Evolutionary conservation across 345 rosid species (phyloP).

Genomic region (Trapa incisa): DNA sequence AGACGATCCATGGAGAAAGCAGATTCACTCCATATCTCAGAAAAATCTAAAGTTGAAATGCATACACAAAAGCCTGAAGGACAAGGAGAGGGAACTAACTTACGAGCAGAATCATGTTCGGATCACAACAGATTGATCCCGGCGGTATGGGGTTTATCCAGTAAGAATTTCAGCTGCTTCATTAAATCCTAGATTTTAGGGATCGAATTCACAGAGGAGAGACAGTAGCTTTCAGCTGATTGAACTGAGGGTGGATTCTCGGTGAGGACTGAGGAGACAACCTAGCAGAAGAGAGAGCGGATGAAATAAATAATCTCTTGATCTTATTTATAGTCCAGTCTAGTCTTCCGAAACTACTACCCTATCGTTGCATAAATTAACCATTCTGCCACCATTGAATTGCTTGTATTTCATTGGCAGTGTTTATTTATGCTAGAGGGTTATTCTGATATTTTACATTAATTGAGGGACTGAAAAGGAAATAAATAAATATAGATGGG

Average conservation of each 20-base stretch:
- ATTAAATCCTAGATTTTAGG: slow-evolving; percentile 5
- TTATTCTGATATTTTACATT: no score
- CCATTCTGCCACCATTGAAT: neutral
- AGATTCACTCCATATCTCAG: neutral
- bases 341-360: neutral
- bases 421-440: no score
- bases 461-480: no score
- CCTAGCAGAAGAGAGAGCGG: neutral
- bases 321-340: neutral
- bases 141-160: neutral
- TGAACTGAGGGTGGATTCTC: no score
- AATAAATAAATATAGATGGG: no score
- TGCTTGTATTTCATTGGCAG: no score
- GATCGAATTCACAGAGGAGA: neutral
- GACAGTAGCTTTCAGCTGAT: neutral
- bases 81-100: neutral
- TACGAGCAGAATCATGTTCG: neutral
- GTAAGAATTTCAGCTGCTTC: no score
- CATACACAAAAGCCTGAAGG: neutral
- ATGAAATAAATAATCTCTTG: slow-evolving; percentile 3
- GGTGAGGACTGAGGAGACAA: neutral
- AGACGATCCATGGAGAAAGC: neutral
- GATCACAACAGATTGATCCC: neutral
- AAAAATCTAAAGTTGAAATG: slow-evolving; percentile 16
- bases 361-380: neutral